A percentile compares a stretch with the other conserved stretches of the same genome.
phyloP scores from a whole-genome alignment of 306 rosid species.

The Quercus rubra region DNA sequence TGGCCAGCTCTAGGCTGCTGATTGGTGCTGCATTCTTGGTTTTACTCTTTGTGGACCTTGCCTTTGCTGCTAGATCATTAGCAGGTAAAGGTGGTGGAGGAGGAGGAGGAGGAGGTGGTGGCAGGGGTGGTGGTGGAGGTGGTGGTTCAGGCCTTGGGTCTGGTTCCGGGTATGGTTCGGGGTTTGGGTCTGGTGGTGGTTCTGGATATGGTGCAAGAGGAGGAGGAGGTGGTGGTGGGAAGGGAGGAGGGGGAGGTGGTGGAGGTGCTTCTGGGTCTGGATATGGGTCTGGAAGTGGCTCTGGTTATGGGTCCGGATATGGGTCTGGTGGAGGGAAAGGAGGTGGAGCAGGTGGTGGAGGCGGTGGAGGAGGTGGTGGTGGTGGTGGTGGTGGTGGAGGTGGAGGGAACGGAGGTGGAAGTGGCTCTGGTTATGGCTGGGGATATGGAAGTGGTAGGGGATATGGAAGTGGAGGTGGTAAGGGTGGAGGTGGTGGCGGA shows the following conservation, averaged over 20 bases:
- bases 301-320: constrained; percentile 36
- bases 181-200: constrained; percentile 51
- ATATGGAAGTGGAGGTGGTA: constrained; percentile 19
- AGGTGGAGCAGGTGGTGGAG: background rate
- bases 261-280: constrained; percentile 43
- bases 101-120: constrained; percentile 29
- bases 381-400: constrained; percentile 27
- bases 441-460: constrained; percentile 47
- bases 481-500: constrained; percentile 32
- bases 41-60: constrained; percentile 54
- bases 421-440: constrained; percentile 35
- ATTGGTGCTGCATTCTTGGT: constrained; percentile 47
- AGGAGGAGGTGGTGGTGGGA: constrained; percentile 49
- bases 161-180: constrained; percentile 45
- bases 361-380: constrained; percentile 10
- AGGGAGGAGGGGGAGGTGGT: constrained; percentile 42
- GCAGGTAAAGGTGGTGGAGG: constrained; percentile 14
- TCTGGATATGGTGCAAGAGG: constrained; percentile 37
- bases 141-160: constrained; percentile 13
- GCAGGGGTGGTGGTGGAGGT: constrained; percentile 23
- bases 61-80: constrained; percentile 50
- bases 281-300: constrained; percentile 47
- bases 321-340: constrained; percentile 24
- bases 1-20: constrained; percentile 49
- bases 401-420: constrained; percentile 31